Base-by-base conservation (phyloP, 2,329 filamentous ascomycete species). In the Cercospora sp. region DNA sequence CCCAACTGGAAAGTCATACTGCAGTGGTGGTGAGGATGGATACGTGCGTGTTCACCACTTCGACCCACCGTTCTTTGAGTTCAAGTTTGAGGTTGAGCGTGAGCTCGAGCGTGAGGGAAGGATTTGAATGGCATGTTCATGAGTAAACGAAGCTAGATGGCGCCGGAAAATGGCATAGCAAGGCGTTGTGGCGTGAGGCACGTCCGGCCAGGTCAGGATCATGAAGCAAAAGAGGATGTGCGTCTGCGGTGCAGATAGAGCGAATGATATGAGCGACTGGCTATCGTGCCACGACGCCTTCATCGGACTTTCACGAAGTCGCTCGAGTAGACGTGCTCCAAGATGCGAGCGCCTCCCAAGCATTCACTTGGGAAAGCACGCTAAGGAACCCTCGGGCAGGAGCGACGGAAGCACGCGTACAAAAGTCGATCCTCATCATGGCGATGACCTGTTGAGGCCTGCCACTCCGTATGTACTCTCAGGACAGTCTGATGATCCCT, bases 21-120 rank as follows among this genome's bases (percentile, higher is more conserved):
- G 93, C 77, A 94, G 91, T 78, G 95, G 95, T 75, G 94, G 94
- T 83, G 95, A 99, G 85, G 95, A 99, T 82, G 95, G 95, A 78
- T 99, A 99, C 84, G 94, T 99, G 73, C 92, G 95, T 78, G 90
- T 98, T 74, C 95, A 99, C 84, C 93, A 97, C 83, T 99, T 99
- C 83, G 95, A 99, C 84, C 97, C 97, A 87, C 88, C 91, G 71
- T 99, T 97, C 87, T 98, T 95, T 81, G 95, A 99, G 82, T 99
- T 99, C 84, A 88, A 91, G 86, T 99, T 97, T 82, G 95, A 99
- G 86, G 95, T 98, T 70, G 95, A 99, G 89, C 87, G 94, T 82
- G 94, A 97, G 85, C 81, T 83, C 78, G 72, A 74, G 70, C 71
- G 72, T 62, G 68, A 72, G 60, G 58, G 71, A 60, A 63, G 72